A percentile compares a stretch with the other conserved stretches of the same genome.
These are phyloP conservation scores for Xylaria palmicola DNA, from an alignment of 495 filamentous ascomycete genomes.

Conservation along the genomic window DNA sequence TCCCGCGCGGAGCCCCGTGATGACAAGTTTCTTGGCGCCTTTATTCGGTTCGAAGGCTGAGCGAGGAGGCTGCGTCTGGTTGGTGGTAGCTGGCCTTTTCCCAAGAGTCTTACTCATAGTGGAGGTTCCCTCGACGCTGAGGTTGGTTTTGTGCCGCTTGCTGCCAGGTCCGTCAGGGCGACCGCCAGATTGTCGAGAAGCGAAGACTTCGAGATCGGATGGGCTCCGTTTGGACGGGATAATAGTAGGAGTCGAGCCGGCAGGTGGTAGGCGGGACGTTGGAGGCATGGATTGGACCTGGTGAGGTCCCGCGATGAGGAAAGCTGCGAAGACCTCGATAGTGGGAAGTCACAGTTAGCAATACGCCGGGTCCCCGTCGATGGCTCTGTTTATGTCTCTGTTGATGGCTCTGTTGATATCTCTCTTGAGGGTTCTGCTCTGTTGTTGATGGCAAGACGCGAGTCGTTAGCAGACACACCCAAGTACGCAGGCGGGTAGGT, in stretches of 20 bases:
- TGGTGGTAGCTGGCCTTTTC: constrained; percentile 10
- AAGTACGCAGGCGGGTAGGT: too few species aligned
- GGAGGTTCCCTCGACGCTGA: neutral
- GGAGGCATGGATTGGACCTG: constrained; percentile 34
- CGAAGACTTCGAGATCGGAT: constrained; percentile 5
- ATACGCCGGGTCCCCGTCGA: too few species aligned
- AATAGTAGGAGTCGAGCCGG: constrained; percentile 24
- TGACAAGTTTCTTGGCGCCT: constrained; percentile 76
- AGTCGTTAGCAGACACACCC: too few species aligned
- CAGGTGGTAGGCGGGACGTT: constrained; percentile 19
- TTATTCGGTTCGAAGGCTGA: constrained; percentile 52
- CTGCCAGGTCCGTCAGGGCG: constrained; percentile 5
- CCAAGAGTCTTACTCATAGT: constrained; percentile 16
- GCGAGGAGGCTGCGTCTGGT: constrained; percentile 23
- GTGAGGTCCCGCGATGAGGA: constrained; percentile 30
- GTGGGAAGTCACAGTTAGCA: neutral
- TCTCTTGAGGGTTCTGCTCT: too few species aligned
- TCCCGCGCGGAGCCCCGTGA: constrained; percentile 79
- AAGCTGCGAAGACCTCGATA: constrained; percentile 26
- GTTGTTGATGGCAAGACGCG: neutral
- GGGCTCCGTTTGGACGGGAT: constrained; percentile 30
- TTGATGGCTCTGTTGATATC: too few species aligned
- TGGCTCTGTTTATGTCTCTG: too few species aligned
- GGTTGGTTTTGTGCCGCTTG: constrained; percentile 12
- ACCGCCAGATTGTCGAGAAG: constrained; percentile 15